Base-by-base conservation (phyloP, 805 yeast species). In the Pichia heedii region DNA sequence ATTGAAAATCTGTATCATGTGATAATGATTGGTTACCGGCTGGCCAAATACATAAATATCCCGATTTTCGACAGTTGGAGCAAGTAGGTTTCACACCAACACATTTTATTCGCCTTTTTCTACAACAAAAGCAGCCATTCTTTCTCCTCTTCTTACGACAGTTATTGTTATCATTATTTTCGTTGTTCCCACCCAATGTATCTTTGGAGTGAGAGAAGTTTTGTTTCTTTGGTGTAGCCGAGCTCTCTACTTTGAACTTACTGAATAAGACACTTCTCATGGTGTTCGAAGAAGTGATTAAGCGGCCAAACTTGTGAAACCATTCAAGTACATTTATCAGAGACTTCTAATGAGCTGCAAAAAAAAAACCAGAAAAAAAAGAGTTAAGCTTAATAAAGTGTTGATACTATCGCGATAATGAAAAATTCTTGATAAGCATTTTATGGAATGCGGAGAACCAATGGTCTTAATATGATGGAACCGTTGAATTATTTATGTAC, bases 21-120 rank as follows among this genome's bases (percentile, higher is more conserved):
- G 58, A 51, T 37, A 51, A 22, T 10, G 52, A 41, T 16, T 43
- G 37, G 13, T 39, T 36, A 3, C 51, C 43, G n/a, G 41, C 39
- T 5, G 55, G 53, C 55, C 55, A 52, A 10, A 52, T 44, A 46
- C 55, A 52, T 2, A 41, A 12, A 33, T 50, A 50, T 6, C 39
- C 37, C 5, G 45, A 38, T 33, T 36, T 43, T 24, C 22, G 33
- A 36, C 60, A 56, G 5, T 44, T 35, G 5, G 37, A 27, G 36
- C 60, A 56, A 4, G 16, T 10, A n/a, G 56, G 54, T 37, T 50
- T 52, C 1, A 29, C 22, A 13, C 53, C 58, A 26, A 45, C 50
- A 39, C 60, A 56, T 39, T 56, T 56, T 33, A 54, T 46, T 21
- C 50, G 45, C 36, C 60, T 42, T 33, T 56, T 56, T 16, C 58